These are phyloP conservation scores for Priceomyces carsonii DNA, from an alignment of 805 yeast genomes.

Conservation along the genomic window DNA sequence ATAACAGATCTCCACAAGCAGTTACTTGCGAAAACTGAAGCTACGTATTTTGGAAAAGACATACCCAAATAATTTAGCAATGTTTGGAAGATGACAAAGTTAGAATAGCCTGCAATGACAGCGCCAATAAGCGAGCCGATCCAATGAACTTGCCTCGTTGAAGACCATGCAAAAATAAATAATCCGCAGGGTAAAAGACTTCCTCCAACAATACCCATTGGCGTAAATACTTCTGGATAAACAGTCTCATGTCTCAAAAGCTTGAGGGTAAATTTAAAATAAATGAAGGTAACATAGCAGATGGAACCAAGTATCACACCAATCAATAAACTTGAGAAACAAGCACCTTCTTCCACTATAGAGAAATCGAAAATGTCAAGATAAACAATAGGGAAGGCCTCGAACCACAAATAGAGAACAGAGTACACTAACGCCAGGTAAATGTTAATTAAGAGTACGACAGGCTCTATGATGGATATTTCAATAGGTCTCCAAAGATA, in stretches of 20 bases:
- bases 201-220: conserved; percentile 33
- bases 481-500: conserved; percentile 51
- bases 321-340: conserved; percentile 42
- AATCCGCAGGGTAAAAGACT: conserved; percentile 24
- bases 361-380: conserved; percentile 46
- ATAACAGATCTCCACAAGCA: conserved; percentile 47
- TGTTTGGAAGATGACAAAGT: conserved; percentile 48
- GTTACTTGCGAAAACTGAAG: conserved; percentile 62
- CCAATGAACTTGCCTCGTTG: conserved; percentile 46
- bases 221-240: conserved; percentile 36
- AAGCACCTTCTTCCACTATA: conserved; percentile 47
- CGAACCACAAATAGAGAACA: conserved; percentile 54
- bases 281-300: conserved; percentile 44
- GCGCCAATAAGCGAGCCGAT: conserved; percentile 44
- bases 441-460: conserved; percentile 51
- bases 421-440: conserved; percentile 57
- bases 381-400: conserved; percentile 61
- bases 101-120: conserved; percentile 31
- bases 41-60: conserved; percentile 47
- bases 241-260: conserved; percentile 20
- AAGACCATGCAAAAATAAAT: conserved; percentile 52
- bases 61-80: conserved; percentile 46
- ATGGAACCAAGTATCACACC: conserved; percentile 37
- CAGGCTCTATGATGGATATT: conserved; percentile 53
- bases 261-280: conserved; percentile 15